Conservation (phyloP, 1,284 basidiomycete genomes). For the Testicularia cyperi region DNA sequence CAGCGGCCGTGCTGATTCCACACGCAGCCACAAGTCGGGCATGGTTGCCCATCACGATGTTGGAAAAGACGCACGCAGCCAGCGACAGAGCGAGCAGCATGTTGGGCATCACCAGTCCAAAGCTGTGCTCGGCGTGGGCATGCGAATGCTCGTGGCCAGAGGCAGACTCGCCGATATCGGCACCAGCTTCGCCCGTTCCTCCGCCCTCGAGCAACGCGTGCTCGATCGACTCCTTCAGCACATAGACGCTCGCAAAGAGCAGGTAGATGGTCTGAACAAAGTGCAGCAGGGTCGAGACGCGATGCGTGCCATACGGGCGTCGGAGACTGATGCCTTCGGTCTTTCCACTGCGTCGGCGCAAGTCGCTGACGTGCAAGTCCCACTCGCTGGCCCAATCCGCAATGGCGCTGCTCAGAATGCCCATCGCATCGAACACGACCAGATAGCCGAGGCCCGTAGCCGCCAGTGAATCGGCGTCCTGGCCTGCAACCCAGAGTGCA, state of each 20-base stretch:
- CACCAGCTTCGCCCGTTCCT: not conserved
- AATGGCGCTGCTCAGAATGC: conserved; percentile 37
- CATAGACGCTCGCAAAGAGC: conserved; percentile 85
- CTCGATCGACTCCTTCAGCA: conserved; percentile 82
- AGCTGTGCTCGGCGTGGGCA: conserved; percentile 36
- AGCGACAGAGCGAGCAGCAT: conserved; percentile 34
- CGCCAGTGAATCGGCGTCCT: conserved; percentile 80
- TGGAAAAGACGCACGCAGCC: conserved; percentile 40
- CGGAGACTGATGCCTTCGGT: conserved; percentile 12
- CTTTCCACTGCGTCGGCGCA: conserved; percentile 11
- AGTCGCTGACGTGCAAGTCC: conserved; percentile 31
- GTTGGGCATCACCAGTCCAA: conserved; percentile 43
- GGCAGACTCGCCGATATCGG: conserved; percentile 13
- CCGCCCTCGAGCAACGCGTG: conserved; percentile 55
- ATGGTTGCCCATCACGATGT: conserved; percentile 53
- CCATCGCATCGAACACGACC: conserved; percentile 83
- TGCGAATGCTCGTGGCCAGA: conserved; percentile 35
- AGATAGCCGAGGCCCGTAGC: conserved; percentile 91
- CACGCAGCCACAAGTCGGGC: conserved; percentile 52
- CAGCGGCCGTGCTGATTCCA: conserved; percentile 50
- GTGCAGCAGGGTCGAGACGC: conserved; percentile 74
- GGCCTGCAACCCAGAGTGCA: conserved; percentile 83
- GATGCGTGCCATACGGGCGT: conserved; percentile 66
- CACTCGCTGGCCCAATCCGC: conserved; percentile 31
- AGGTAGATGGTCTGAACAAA: conserved; percentile 87